Base-by-base conservation (phyloP, 2,329 filamentous ascomycete species). In the Aureobasidium sp. region DNA sequence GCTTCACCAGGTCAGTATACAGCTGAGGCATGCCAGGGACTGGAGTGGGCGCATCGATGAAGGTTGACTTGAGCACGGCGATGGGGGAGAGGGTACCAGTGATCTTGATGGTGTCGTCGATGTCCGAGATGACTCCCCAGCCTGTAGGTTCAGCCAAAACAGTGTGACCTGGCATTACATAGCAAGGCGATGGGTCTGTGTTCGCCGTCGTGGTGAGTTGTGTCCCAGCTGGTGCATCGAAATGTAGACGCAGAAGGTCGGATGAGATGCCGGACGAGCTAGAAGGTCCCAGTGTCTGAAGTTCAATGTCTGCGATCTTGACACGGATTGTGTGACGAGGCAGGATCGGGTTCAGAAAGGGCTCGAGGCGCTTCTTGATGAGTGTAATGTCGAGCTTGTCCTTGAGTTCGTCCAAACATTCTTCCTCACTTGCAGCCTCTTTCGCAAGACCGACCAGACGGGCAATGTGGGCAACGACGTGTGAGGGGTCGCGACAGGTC, bases 61-160 rank as follows among this genome's bases (percentile, higher is more conserved):
- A 97, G 0, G 93, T 97, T 57, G 88, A 87, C 51, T 84, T 82
- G 5, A 97, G 78, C 69, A 97, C 93, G 2, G 91, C 90, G 8
- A 88, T 81, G 0, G 91, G 87, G 55, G 90, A 87, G 47, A 87
- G 84, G 0, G 93, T 96, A 73, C 89, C 81, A 0, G 93, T 97
- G 67, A 92, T 79, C 75, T 97, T 97, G 79, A 97, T 96, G 0
- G 92, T 96, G 75, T 97, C 93, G 71, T 97, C 94, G 67, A 97
- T 84, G 69, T 97, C 93, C 43, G 89, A 93, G 66, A 97, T 86
- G 13, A 97, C 77, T 13, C 84, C 85, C 92, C 92, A 97, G 8
- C 93, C 92, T 52, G 88, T 84, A 0, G 87, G 84, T 20, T 84
- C 86, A 0, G 89, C 89, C 69, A 89, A 92, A 20, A 86, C 82